Base-by-base conservation (phyloP, 1,284 basidiomycete genomes). In the Blastosporella zonata region DNA sequence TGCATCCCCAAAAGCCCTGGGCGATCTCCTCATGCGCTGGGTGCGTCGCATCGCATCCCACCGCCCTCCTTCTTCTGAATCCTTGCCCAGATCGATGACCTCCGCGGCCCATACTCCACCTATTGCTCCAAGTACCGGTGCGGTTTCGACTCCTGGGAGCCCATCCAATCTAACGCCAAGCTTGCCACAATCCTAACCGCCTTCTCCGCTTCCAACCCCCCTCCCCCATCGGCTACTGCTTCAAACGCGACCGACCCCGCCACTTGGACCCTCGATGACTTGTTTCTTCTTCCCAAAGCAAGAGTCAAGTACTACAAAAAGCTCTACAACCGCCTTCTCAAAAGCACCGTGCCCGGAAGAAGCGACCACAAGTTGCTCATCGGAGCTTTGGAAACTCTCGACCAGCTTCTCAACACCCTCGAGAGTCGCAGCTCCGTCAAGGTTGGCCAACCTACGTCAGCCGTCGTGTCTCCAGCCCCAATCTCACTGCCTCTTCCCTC, bases 1-100 rank as follows among this genome's bases (percentile, higher is more conserved):
- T 0, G 85, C 92, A 1, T 92, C 90, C n/a, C 93, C 96, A 12
- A 97, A 96, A 65, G 93, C 90, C 9, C 78, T 99, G 17, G 96
- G 96, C 41, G 96, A 98, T 67, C 72, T 99, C 40, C 77, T 99
- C 50, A 97, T 98, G 90, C 86, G 90, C 70, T 99, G 95, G 96
- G 93, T 96, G 58, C 60, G 69, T 61, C 41, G 22, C 31, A 40
- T 29, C 3, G 10, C 25, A 34, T 12, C 29, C 10, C 9, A 41
- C 21, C 33, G 4, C 22, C 15, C 17, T 18, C 17, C 21, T 34
- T 28, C 12, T 43, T 52, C 22, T 22, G 18, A 12, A 49, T 43
- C 41, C 34, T 52, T 33, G 12, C 47, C 10, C 61, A 96, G 93
- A 90, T 97, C 57, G 88, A 92, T 55, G 93, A 97, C 62, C 73